Base-by-base conservation (phyloP, 2,329 filamentous ascomycete genomes). In the Paecilomyces fulvus region DNA sequence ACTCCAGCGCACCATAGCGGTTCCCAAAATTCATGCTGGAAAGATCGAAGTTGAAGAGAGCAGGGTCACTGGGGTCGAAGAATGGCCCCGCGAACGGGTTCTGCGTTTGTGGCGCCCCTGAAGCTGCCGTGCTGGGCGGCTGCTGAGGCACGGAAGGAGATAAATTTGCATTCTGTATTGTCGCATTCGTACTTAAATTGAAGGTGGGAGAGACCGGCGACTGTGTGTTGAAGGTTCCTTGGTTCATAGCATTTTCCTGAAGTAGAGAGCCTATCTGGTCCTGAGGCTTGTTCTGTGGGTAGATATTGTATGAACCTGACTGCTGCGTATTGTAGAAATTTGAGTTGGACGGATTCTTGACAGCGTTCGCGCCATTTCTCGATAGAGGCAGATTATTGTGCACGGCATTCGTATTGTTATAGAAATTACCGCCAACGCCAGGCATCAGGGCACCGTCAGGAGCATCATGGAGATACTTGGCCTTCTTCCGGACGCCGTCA, bases 381-480 rank as follows among this genome's bases (percentile, higher is more conserved):
- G 69, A 63, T 23, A 72, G 56, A n/a, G 71, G 65, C 53, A 68
- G 55, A 52, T 64, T 70, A 57, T 67, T 69, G 30, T 64, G 63
- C 48, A 70, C 61, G 21, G 61, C 74, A 74, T 68, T 77, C 70
- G 64, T 74, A 75, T 72, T 72, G 79, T 67, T 81, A 64, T 75
- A 74, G 59, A 67, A 82, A 66, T 87, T 89, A 65, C 84, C 87
- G 60, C 87, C 86, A 51, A 94, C 81, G 48, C 94, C 90, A n/a
- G 92, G 90, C 69, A 92, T 83, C 60, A 96, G 79, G 50, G 91
- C 91, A 70, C 95, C 91, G 54, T 90, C 85, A 33, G 92, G 92
- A 25, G 92, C 91, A 80, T 97, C 94, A 69, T 97, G 92, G 56
- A 99, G 88, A 73, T 99, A 99, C 73, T 99, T 99, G 54, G 94